These are phyloP conservation scores for Trypanosoma scelopori DNA, from an alignment of 208 protist genomes.

Conservation along the genomic window DNA sequence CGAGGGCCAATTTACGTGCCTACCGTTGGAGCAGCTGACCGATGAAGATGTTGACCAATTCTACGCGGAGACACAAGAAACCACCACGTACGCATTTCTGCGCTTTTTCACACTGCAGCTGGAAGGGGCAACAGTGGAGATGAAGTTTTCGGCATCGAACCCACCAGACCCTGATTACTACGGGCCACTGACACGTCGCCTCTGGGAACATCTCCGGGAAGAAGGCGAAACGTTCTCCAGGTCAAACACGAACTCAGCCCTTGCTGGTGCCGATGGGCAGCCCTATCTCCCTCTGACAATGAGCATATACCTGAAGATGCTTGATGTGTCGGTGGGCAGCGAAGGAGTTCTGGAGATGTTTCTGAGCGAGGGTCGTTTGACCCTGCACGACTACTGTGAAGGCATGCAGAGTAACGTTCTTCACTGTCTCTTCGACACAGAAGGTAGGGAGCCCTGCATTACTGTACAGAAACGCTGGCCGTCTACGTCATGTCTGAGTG, in stretches of 20 bases:
- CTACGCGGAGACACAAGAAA: not conserved
- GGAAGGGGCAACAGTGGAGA: constrained; percentile 26
- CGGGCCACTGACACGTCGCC: constrained; percentile 26
- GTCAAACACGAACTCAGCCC: not conserved
- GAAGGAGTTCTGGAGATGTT: constrained; percentile 25
- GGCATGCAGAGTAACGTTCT: constrained; percentile 17
- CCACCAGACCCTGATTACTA: constrained; percentile 29
- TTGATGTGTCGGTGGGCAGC: constrained; percentile 27
- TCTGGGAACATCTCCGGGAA: constrained; percentile 24
- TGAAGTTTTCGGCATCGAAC: constrained; percentile 21
- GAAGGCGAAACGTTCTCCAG: constrained; percentile 10
- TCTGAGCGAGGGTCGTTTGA: constrained; percentile 19
- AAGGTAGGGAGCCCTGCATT: constrained; percentile 26
- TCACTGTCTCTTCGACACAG: constrained; percentile 21
- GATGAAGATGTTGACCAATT: not conserved
- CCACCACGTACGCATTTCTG: constrained; percentile 24
- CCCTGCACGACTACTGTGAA: constrained; percentile 30
- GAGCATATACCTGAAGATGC: constrained; percentile 20
- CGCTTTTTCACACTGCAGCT: constrained; percentile 26
- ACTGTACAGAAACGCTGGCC: constrained; percentile 4
- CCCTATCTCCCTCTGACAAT: constrained; percentile 30
- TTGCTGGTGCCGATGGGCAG: constrained; percentile 11
- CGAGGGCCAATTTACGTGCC: constrained; percentile 8
- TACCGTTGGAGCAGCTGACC: constrained; percentile 6
- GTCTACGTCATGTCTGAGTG: not conserved